Evolutionary conservation across 169 alveolate species (phyloP).

Genomic region (Plasmodium knowlesi): DNA sequence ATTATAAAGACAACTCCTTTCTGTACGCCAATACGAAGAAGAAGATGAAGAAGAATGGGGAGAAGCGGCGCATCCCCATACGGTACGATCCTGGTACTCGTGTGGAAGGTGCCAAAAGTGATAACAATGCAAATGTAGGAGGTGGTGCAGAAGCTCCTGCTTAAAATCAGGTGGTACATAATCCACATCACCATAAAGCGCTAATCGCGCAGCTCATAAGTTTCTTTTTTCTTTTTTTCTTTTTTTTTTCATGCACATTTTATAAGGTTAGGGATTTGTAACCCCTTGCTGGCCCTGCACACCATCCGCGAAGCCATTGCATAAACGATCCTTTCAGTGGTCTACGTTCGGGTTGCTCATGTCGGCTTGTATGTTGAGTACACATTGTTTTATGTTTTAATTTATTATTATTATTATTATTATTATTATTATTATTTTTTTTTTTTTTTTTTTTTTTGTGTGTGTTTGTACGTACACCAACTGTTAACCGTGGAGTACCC

Average conservation of each 20-base stretch:
- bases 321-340: too few relatives aligned
- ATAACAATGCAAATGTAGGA: not conserved
- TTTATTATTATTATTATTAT: constrained; percentile 9
- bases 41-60: not conserved
- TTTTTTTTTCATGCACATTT: too few relatives aligned
- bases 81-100: not conserved
- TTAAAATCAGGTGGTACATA: not conserved
- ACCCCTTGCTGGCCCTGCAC: too few relatives aligned
- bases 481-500: not conserved
- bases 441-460: not conserved
- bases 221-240: not conserved
- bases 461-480: not conserved
- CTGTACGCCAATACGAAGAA: constrained; percentile 53
- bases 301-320: too few relatives aligned
- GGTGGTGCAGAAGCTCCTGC: not conserved
- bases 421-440: too few relatives aligned
- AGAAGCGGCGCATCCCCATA: constrained; percentile 36
- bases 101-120: not conserved
- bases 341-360: too few relatives aligned
- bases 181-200: not conserved
- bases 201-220: not conserved
- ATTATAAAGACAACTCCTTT: constrained; percentile 62
- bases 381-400: too few relatives aligned
- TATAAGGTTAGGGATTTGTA: too few relatives aligned
- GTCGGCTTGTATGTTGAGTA: too few relatives aligned